A percentile compares a stretch with the other conserved stretches of the same genome.
These are phyloP conservation scores for Micractinium sp. DNA, from an alignment of 139 green algal genomes.

Conservation along the genomic window DNA sequence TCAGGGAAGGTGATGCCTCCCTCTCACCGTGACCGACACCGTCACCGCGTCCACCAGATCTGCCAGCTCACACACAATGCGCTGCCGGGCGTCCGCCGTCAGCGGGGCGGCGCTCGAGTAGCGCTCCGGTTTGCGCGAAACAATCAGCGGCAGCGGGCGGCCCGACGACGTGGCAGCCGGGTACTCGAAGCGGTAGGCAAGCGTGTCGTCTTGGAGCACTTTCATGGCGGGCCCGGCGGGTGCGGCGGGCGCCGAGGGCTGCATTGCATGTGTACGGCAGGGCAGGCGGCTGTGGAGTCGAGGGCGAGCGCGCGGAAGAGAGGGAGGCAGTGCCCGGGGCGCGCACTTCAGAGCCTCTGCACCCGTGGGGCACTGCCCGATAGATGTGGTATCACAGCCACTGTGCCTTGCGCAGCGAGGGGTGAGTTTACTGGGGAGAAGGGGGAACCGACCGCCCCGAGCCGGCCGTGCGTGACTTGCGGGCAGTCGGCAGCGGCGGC, in stretches of 20 bases:
- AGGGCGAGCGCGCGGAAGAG: background rate
- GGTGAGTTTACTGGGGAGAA: too few species aligned
- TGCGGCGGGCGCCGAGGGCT: background rate
- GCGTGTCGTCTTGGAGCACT: constrained; percentile 61
- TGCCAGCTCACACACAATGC: constrained; percentile 82
- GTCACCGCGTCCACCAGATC: constrained; percentile 48
- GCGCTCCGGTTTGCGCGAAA: constrained; percentile 72
- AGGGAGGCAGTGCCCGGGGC: too few species aligned
- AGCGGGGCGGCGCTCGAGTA: constrained; percentile 81
- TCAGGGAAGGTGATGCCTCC: too few species aligned
- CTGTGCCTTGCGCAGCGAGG: too few species aligned
- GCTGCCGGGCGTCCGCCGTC: constrained; percentile 80
- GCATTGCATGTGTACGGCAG: background rate
- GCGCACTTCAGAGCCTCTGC: too few species aligned
- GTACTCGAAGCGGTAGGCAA: constrained; percentile 87
- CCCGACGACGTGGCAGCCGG: constrained; percentile 58
- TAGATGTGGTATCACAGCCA: too few species aligned
- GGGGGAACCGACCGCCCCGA: too few species aligned
- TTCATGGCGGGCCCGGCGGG: constrained; percentile 1
- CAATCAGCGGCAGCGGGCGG: constrained; percentile 58
- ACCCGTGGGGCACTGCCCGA: too few species aligned
- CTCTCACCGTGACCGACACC: constrained; percentile 50
- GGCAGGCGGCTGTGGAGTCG: background rate
- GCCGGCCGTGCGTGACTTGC: constrained; percentile 1
- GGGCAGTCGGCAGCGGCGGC: background rate